Conservation (phyloP, 1,284 basidiomycete genomes). For the Exobasidium cylindrosporum region DNA sequence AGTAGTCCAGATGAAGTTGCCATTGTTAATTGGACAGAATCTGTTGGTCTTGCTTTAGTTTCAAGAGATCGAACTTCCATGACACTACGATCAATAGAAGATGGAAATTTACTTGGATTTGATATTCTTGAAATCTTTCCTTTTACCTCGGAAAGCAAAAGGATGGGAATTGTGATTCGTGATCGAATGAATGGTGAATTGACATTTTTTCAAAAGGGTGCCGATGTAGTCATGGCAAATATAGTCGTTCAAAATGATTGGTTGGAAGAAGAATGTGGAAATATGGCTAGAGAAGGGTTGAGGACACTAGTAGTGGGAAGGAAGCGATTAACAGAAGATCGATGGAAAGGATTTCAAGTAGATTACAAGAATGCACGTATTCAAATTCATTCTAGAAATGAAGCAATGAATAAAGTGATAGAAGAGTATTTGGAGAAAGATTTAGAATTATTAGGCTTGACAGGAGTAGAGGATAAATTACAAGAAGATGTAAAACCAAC, state of each 20-base stretch:
- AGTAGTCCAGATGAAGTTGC: conserved; percentile 98
- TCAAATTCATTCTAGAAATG: conserved; percentile 72
- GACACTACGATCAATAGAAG: conserved; percentile 49
- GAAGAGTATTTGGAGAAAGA: conserved; percentile 80
- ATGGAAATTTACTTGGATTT: conserved; percentile 61
- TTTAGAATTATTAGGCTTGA: conserved; percentile 85
- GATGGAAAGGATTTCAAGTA: conserved; percentile 72
- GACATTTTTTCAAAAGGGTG: conserved; percentile 91
- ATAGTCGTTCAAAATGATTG: conserved; percentile 97
- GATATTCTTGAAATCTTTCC: conserved; percentile 94
- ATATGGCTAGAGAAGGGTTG: conserved; percentile 96
- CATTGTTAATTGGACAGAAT: conserved; percentile 96
- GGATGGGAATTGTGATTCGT: conserved; percentile 95
- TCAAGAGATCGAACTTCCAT: conserved; percentile 85
- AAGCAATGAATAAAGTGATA: conserved; percentile 69
- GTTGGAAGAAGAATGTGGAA: conserved; percentile 97
- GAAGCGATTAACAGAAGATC: conserved; percentile 69
- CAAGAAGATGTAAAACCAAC: conserved; percentile 96
- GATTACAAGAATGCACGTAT: conserved; percentile 76
- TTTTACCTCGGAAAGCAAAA: conserved; percentile 94
- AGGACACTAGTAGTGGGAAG: conserved; percentile 89
- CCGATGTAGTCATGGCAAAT: conserved; percentile 91
- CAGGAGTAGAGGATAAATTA: conserved; percentile 96
- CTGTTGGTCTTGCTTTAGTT: conserved; percentile 81
- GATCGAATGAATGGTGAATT: conserved; percentile 74